Evolutionary conservation across 371 early-diverging fungal species (phyloP), one percentile per base, ranked within the genome.

Genomic region (Mortierella polycephala): DNA sequence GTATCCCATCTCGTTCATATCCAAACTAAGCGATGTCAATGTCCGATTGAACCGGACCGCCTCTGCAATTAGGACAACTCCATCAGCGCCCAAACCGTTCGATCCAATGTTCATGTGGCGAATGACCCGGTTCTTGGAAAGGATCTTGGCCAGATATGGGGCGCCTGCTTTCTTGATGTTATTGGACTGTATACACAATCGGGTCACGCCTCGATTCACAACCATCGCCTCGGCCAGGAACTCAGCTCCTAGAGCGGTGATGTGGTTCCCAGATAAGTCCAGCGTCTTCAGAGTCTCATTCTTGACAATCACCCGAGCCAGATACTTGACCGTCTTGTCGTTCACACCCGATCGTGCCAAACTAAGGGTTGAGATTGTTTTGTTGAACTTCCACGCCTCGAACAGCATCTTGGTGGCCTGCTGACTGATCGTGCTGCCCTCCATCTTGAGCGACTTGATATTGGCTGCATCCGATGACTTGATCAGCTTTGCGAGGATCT

Each of bases 321-420:
- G 52, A 37, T 69, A 75, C 62, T 82, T 82, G 67, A 72, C 60
- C 11, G 79, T 73, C 70, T 79, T 79, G 63, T 79, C 79, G 52
- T 79, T 62, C 40, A 72, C 73, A 3, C 79, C 79, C 6, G 73
- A 79, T 44, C 79, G 62, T 3, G 79, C 72, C 39, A 79, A 52
- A 21, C 73, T 72, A 11, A 79, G 55, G 1, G 70, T 69, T 0
- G 73, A 62, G 57, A 79, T 79, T n/a, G 79, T 72, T 57, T 66
- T 64, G 64, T 79, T 79, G 55, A 72, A 79, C 63, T 79, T 79
- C 79, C 79, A 79, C n/a, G 69, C 79, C 37, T 79, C 79, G 59
- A 79, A 79, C 60, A 79, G 68, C 60, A 73, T 7, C 53, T 79
- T 79, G 45, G 67, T 58, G 12, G 79, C 79, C 63, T 79, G 79